Evolutionary conservation across 2,329 filamentous ascomycete genomes (phyloP).

Genomic region (Tolypocladium capitatum): DNA sequence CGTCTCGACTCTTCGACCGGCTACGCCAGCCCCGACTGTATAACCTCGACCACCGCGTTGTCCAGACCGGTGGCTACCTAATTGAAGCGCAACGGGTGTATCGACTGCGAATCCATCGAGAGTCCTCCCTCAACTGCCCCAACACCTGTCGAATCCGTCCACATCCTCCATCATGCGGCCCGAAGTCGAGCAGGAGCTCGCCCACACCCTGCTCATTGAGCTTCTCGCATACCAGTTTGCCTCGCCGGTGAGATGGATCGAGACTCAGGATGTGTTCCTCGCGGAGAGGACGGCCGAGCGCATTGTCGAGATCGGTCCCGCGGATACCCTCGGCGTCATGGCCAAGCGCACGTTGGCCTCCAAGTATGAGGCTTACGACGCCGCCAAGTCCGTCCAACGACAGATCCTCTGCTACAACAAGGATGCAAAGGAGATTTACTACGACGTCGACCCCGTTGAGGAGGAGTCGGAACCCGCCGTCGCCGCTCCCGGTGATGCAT

Average conservation of each 20-base stretch:
- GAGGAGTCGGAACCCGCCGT: constrained; percentile 64
- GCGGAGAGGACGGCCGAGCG: constrained; percentile 91
- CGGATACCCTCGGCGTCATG: constrained; percentile 95
- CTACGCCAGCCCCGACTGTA: background rate
- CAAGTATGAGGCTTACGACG: constrained; percentile 98
- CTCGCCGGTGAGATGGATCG: constrained; percentile 98
- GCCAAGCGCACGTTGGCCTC: constrained; percentile 88
- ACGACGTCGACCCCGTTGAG: constrained; percentile 89
- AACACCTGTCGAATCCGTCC: background rate
- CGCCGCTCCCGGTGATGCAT: constrained; percentile 34
- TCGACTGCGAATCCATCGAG: background rate
- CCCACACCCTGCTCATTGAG: constrained; percentile 95
- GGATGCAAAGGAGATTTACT: constrained; percentile 98
- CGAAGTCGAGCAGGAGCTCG: constrained; percentile 98
- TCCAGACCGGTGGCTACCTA: background rate
- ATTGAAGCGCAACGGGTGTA: background rate
- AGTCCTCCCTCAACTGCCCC: constrained; percentile 1
- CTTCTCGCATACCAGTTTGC: constrained; percentile 98
- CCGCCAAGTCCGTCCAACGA: constrained; percentile 87
- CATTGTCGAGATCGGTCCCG: constrained; percentile 93
- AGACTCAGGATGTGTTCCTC: constrained; percentile 98
- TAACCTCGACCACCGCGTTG: background rate
- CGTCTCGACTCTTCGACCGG: background rate
- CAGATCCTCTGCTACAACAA: constrained; percentile 99
- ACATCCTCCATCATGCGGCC: constrained; percentile 63